phyloP scores from a whole-genome alignment of 306 rosid genomes.

The Sophora flavescens region DNA sequence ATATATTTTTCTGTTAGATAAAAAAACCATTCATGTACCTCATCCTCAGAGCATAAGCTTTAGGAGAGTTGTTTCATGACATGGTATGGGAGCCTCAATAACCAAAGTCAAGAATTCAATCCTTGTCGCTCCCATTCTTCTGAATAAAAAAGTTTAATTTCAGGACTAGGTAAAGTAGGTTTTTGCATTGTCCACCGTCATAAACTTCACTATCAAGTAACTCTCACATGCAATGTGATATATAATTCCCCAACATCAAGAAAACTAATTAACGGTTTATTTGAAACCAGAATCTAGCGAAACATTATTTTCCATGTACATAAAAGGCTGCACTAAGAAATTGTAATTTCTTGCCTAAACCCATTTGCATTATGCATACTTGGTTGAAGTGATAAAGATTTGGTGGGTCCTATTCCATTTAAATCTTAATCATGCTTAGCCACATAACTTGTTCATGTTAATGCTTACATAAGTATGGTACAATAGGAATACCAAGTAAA shows the following conservation, averaged over 20 bases:
- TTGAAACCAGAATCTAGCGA: not conserved
- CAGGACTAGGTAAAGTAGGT: not conserved
- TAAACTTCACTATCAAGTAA: slow-evolving; percentile 25
- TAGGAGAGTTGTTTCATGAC: not conserved
- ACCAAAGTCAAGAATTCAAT: not conserved
- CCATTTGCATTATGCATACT: not conserved
- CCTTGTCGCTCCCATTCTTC: not conserved
- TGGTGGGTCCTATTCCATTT: not conserved
- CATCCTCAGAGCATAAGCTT: not conserved
- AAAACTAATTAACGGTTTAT: not conserved
- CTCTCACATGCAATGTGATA: slow-evolving; percentile 4
- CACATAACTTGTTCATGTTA: not conserved
- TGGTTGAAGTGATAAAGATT: not conserved
- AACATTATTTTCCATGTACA: not conserved
- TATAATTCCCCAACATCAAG: not conserved
- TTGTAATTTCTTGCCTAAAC: not conserved
- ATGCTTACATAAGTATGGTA: not conserved
- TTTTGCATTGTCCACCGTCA: not conserved
- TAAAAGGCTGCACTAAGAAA: not conserved
- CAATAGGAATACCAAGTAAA: not conserved
- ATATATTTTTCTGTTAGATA: not conserved
- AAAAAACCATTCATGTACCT: not conserved
- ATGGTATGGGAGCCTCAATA: not conserved
- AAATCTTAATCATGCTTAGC: not conserved
- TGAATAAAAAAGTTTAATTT: too few relatives aligned